Conservation (phyloP, 495 filamentous ascomycete species). For the Sporormia fimetaria region DNA sequence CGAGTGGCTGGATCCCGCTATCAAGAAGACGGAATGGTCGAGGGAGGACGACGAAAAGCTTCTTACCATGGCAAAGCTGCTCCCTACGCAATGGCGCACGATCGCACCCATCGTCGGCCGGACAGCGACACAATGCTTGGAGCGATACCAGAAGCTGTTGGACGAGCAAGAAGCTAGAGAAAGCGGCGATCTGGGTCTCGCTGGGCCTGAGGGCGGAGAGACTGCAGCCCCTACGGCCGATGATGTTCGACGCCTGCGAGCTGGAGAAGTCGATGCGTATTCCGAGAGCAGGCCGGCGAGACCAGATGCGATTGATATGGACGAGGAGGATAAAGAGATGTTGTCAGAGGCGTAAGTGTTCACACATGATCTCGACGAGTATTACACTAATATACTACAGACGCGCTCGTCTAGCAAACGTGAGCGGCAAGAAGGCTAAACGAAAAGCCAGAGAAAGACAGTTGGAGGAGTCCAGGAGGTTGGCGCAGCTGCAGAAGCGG, state of each 20-base stretch:
- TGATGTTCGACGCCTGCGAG: conserved; percentile 73
- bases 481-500: conserved; percentile 87
- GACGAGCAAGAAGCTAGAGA: conserved; percentile 93
- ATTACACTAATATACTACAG: too few relatives aligned
- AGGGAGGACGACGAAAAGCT: conserved; percentile 98
- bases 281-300: conserved; percentile 94
- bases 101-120: conserved; percentile 83
- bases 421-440: conserved; percentile 98
- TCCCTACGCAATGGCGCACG: conserved; percentile 98
- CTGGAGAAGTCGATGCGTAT: conserved; percentile 90
- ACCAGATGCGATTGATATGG: conserved; percentile 93
- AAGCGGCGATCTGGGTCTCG: conserved; percentile 68
- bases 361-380: too few relatives aligned
- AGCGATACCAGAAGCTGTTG: conserved; percentile 90
- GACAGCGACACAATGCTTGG: conserved; percentile 91
- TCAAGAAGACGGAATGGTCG: conserved; percentile 97
- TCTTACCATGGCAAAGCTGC: conserved; percentile 89
- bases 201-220: conserved; percentile 80
- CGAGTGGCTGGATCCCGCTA: conserved; percentile 96
- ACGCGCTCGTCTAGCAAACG: conserved; percentile 89
- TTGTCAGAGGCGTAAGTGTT: conserved; percentile 96
- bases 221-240: conserved; percentile 80
- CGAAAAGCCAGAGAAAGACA: conserved; percentile 92
- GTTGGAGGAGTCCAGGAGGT: conserved; percentile 80
- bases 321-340: conserved; percentile 99